phyloP scores from a whole-genome alignment of 1,284 basidiomycete genomes.

The Laetiporus sulphureus region DNA sequence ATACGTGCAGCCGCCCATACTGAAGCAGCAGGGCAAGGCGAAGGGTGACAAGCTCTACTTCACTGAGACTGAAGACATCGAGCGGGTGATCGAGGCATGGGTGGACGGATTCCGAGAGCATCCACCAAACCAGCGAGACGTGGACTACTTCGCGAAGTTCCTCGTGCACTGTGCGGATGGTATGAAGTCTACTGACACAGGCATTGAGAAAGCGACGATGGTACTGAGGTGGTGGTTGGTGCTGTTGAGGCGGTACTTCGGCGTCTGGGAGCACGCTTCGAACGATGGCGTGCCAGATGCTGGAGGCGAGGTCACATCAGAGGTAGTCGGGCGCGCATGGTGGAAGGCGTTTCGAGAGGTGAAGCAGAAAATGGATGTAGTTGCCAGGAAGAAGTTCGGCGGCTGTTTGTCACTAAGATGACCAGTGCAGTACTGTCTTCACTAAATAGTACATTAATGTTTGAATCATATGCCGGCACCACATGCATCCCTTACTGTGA shows the following conservation, averaged over 20 bases:
- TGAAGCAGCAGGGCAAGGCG: conserved; percentile 48
- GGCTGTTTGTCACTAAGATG: conserved; percentile 42
- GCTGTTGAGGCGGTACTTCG: conserved; percentile 52
- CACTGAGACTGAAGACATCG: conserved; percentile 60
- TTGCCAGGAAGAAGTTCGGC: conserved; percentile 58
- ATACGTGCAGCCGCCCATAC: conserved; percentile 37
- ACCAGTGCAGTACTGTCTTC: no score
- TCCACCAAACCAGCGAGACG: conserved; percentile 61
- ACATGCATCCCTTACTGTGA: no score
- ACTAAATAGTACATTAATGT: no score
- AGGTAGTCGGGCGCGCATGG: conserved; percentile 58
- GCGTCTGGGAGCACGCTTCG: conserved; percentile 40
- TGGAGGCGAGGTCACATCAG: conserved; percentile 24
- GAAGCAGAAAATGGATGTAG: conserved; percentile 53
- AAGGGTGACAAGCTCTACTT: conserved; percentile 50
- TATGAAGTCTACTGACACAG: conserved; percentile 43
- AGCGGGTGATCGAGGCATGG: conserved; percentile 67
- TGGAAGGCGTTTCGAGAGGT: conserved; percentile 68
- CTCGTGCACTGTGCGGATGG: conserved; percentile 58
- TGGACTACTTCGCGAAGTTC: conserved; percentile 66
- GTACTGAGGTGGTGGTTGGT: conserved; percentile 79
- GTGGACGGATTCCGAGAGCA: conserved; percentile 51
- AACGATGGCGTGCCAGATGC: conserved; percentile 26
- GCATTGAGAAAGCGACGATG: conserved; percentile 59
- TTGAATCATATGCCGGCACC: no score